Evolutionary conservation across 768 basidiomycete genomes (phyloP).

Genomic region (Podaxis sp.): DNA sequence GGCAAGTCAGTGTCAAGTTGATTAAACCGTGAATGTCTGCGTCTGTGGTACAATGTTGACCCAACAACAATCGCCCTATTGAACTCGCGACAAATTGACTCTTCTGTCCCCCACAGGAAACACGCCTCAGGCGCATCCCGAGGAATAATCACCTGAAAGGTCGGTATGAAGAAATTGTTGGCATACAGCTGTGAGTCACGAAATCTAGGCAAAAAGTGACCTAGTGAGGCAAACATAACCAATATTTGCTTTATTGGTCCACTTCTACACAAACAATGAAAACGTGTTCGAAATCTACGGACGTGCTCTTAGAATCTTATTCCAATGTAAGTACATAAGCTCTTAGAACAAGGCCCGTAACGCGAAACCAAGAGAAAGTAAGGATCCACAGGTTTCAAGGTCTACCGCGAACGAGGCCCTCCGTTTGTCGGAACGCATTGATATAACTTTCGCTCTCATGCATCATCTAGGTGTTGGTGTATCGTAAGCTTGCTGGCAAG

Average conservation of each 20-base stretch:
- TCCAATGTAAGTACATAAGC: neutral
- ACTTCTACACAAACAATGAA: slow-evolving; percentile 8
- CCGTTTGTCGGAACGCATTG: slow-evolving; percentile 66
- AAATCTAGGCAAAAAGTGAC: neutral
- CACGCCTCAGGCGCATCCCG: neutral
- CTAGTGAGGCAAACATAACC: slow-evolving; percentile 10
- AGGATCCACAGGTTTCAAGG: slow-evolving; percentile 3
- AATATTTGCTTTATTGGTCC: slow-evolving; percentile 10
- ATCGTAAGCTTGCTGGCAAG: neutral
- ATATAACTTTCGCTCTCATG: slow-evolving; percentile 29
- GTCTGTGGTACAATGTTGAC: slow-evolving; percentile 8
- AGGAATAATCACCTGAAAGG: neutral
- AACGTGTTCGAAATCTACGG: slow-evolving; percentile 1
- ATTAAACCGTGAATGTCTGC: neutral
- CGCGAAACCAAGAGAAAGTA: neutral
- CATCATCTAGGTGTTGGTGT: slow-evolving; percentile 24
- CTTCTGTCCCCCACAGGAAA: neutral
- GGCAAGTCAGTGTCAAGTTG: slow-evolving; percentile 6
- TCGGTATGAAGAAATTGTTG: neutral
- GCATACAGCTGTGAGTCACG: slow-evolving; percentile 8
- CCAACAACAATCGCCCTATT: neutral
- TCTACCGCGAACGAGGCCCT: slow-evolving; percentile 46
- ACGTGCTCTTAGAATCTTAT: neutral
- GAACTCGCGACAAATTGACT: neutral
- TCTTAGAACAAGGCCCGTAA: neutral